Evolutionary conservation across 2,329 filamentous ascomycete species (phyloP), one percentile per base, ranked within the genome.

Genomic region (Cladosporium sp.): DNA sequence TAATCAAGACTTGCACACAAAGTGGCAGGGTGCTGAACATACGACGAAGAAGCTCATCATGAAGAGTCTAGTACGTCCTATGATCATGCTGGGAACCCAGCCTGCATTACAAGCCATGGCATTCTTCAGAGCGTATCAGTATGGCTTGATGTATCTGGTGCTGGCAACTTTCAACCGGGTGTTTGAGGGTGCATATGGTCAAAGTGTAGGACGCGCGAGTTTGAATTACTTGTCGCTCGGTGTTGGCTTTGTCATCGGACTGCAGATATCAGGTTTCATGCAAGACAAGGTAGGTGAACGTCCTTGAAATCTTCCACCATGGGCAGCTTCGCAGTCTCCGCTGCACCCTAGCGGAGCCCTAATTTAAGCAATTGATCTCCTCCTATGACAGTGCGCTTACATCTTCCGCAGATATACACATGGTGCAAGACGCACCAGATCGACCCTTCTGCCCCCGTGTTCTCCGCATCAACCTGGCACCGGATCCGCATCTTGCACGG

Each of bases 211-310:
- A 11, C 48, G 55, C 29, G 56, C 58, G 3, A 55, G 55, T 11
- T 43, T 62, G 38, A 60, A 59, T 50, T 62, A 62, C 38, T 48
- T 62, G 6, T 58, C 55, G 3, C 51, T 59, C 7, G 58, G 58
- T 3, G 46, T 80, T 0, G 81, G 80, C 2, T 79, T 81, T 59
- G 63, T 79, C 13, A 59, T 72, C 0, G 81, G 76, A 2, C 55
- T 62, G 2, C 59, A 62, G 18, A 60, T 62, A 4, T 49, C 29
- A 3, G 50, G 15, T 18, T 12, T 50, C 13, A 53, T 60, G 53
- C 52, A 56, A 19, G 53, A 57, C 42, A 57, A 57, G 39, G 53
- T 59, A 9, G 8, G 30, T 8, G n/a, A n/a, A n/a, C n/a, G n/a
- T n/a, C n/a, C n/a, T n/a, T n/a, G n/a, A n/a, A n/a, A n/a, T n/a